These are phyloP conservation scores for Lentinus brumalis DNA, from an alignment of 768 basidiomycete species.

Conservation along the genomic window DNA sequence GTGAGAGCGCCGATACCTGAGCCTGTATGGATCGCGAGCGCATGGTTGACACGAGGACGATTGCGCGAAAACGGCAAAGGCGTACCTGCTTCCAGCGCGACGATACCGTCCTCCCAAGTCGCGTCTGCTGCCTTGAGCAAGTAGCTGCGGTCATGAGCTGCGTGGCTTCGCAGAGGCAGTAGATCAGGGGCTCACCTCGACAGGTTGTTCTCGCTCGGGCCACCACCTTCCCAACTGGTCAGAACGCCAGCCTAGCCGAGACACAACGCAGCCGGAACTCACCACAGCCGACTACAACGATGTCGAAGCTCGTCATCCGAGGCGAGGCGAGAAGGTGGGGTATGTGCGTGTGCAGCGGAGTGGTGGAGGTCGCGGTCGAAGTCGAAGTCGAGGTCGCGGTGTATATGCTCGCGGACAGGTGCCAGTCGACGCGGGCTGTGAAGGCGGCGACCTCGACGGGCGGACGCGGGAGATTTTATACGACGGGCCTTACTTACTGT, in stretches of 20 bases:
- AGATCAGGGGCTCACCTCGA: slow-evolving; percentile 60
- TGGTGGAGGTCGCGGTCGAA: not conserved
- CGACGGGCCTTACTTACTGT: not conserved
- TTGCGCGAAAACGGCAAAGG: slow-evolving; percentile 6
- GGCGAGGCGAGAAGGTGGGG: not conserved
- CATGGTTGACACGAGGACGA: not conserved
- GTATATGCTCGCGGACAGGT: not conserved
- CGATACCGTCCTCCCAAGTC: slow-evolving; percentile 78
- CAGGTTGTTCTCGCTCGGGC: slow-evolving; percentile 87
- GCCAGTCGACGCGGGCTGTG: slow-evolving; percentile 9
- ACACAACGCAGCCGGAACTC: not conserved
- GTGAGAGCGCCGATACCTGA: slow-evolving; percentile 83
- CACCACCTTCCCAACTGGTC: slow-evolving; percentile 58
- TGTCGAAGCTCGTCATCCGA: slow-evolving; percentile 58
- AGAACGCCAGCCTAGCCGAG: slow-evolving; percentile 10
- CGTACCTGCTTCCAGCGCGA: slow-evolving; percentile 88
- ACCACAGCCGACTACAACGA: slow-evolving; percentile 69
- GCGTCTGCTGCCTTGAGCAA: slow-evolving; percentile 70
- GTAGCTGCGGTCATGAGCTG: slow-evolving; percentile 56
- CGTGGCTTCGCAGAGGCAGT: slow-evolving; percentile 6
- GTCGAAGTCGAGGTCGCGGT: not conserved
- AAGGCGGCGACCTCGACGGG: slow-evolving; percentile 6
- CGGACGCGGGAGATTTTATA: not conserved
- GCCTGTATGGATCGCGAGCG: slow-evolving; percentile 45
- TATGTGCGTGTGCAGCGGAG: not conserved